These are phyloP conservation scores for Straminergon stramineum DNA, from an alignment of 225 moss, liverwort and hornwort species.

Conservation along the genomic window DNA sequence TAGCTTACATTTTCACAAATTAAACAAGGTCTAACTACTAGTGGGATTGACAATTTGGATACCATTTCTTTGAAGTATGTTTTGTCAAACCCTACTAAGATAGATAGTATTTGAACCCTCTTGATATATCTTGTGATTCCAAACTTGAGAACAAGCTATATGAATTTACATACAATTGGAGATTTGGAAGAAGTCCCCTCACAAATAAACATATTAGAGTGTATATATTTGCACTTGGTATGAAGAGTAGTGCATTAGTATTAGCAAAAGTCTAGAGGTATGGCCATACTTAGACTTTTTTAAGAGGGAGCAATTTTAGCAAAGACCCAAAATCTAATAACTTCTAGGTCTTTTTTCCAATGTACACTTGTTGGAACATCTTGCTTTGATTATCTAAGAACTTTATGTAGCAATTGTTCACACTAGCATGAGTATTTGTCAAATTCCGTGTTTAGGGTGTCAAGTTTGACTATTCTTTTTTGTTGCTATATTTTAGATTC, in stretches of 20 bases:
- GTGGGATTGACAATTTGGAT: not conserved
- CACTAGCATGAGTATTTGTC: fast-evolving
- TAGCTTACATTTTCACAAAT: not conserved
- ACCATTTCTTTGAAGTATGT: not conserved
- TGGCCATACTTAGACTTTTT: no score
- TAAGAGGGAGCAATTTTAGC: no score
- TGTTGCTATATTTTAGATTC: not conserved
- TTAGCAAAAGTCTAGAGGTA: not conserved
- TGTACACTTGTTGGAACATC: fast-evolving
- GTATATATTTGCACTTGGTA: not conserved
- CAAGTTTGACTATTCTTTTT: not conserved
- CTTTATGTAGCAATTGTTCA: not conserved
- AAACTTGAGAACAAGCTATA: fast-evolving
- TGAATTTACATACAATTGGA: not conserved
- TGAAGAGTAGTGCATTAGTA: not conserved
- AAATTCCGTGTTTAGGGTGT: not conserved
- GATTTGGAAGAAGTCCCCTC: not conserved
- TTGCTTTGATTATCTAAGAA: not conserved
- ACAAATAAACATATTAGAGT: not conserved
- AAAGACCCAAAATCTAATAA: no score
- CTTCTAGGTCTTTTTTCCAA: no score
- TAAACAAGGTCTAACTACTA: not conserved
- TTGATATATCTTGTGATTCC: not conserved
- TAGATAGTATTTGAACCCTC: not conserved
- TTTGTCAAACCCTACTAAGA: fast-evolving